Evolutionary conservation across 345 rosid species (phyloP).

Genomic region (Populus euphratica): DNA sequence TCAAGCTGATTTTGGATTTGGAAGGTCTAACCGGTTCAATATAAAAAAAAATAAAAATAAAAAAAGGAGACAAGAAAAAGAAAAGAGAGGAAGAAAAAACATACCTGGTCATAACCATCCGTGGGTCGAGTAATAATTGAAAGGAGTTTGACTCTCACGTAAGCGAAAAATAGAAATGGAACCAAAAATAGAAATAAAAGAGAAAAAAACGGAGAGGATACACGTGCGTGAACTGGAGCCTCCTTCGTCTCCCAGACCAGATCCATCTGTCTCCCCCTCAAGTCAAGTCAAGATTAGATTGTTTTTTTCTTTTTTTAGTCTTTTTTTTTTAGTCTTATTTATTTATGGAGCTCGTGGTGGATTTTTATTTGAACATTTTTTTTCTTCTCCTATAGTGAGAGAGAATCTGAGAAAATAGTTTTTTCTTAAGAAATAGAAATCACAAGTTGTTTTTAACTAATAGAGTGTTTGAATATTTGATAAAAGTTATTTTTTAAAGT

Average conservation of each 20-base stretch:
- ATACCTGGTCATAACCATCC: slow-evolving; percentile 19
- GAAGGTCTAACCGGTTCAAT: not conserved
- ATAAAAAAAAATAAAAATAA: not conserved
- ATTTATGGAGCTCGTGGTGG: not conserved
- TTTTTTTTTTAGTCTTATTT: not conserved
- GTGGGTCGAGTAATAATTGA: not conserved
- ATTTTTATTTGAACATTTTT: too few species aligned
- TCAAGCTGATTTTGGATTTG: not conserved
- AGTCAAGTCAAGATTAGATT: not conserved
- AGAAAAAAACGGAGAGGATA: slow-evolving; percentile 3
- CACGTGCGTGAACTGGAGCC: slow-evolving; percentile 30
- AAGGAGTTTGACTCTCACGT: not conserved
- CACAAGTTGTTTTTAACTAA: too few species aligned
- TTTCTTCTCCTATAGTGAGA: too few species aligned
- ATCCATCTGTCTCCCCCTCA: slow-evolving; percentile 23
- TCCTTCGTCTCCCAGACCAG: slow-evolving; percentile 12
- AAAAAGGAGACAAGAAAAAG: not conserved
- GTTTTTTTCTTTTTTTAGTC: not conserved
- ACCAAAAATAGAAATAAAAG: slow-evolving; percentile 11
- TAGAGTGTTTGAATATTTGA: too few species aligned
- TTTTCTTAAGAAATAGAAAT: too few species aligned
- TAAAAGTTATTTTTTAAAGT: too few species aligned
- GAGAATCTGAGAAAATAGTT: too few species aligned
- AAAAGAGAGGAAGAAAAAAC: not conserved
- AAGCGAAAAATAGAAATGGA: not conserved